Percentiles rank a stretch among this genome's conserved stretches.
phyloP scores from a whole-genome alignment of 257 asterid genomes.

The Henckelia pumila region DNA sequence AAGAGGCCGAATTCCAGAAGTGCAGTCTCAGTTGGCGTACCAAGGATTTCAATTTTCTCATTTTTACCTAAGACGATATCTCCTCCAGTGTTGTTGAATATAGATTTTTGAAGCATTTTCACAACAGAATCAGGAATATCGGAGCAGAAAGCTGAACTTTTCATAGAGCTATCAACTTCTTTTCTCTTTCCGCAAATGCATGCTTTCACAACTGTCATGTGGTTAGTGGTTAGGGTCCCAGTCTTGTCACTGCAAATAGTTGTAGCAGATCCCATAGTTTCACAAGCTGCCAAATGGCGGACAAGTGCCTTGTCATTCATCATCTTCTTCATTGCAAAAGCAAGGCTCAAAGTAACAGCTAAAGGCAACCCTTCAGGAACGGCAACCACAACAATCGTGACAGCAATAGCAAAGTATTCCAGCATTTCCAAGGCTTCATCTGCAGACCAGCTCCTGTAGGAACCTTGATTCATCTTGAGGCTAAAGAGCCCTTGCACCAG shows the following conservation, averaged over 20 bases:
- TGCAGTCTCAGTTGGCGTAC: conserved; percentile 85
- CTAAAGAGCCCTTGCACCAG: conserved; percentile 67
- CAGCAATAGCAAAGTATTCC: conserved; percentile 89
- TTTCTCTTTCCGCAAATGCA: conserved; percentile 52
- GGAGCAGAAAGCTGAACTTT: conserved; percentile 43
- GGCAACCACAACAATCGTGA: conserved; percentile 92
- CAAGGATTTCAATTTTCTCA: conserved; percentile 65
- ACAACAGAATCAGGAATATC: conserved; percentile 51
- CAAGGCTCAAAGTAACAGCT: conserved; percentile 91
- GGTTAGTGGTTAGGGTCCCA: conserved; percentile 86
- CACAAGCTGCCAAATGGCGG: conserved; percentile 91
- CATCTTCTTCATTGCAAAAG: conserved; percentile 96
- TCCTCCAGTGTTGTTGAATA: conserved; percentile 83
- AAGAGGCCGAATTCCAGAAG: conserved; percentile 74
- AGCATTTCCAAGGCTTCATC: conserved; percentile 82
- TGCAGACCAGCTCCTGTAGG: conserved; percentile 65
- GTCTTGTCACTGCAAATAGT: conserved; percentile 95
- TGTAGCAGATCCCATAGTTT: conserved; percentile 96
- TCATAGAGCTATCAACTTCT: conserved; percentile 42
- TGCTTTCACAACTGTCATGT: conserved; percentile 79
- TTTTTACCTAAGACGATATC: conserved; percentile 59
- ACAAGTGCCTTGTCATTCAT: conserved; percentile 94
- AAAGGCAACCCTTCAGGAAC: conserved; percentile 95
- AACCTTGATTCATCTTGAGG: conserved; percentile 50
- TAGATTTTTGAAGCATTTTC: conserved; percentile 53